Conservation (phyloP, 495 filamentous ascomycete genomes). For the Lepidopterella palustris region DNA sequence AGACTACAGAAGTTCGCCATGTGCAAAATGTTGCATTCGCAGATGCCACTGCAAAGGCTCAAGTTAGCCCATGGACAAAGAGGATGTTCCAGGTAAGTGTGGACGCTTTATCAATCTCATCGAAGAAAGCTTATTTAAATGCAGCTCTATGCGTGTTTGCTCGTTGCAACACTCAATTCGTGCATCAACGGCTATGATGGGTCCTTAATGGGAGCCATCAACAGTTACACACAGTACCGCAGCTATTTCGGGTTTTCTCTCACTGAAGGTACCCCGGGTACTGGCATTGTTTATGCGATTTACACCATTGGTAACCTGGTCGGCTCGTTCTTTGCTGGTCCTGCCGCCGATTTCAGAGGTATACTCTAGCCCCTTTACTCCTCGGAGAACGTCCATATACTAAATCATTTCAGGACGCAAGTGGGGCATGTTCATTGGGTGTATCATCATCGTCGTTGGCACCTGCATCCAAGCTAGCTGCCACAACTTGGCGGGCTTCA, state of each 20-base stretch:
- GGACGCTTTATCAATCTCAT: not conserved
- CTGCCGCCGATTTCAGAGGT: slow-evolving; percentile 28
- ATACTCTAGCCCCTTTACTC: slow-evolving; percentile 28
- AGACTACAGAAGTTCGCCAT: slow-evolving; percentile 15
- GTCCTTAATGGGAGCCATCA: slow-evolving; percentile 40
- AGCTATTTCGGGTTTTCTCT: slow-evolving; percentile 37
- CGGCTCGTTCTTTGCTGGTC: slow-evolving; percentile 49
- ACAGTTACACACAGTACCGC: slow-evolving; percentile 43
- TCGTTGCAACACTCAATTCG: slow-evolving; percentile 43
- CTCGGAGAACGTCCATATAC: not conserved
- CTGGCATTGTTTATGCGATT: slow-evolving; percentile 53
- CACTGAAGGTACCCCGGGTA: slow-evolving; percentile 37
- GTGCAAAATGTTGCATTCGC: slow-evolving; percentile 32
- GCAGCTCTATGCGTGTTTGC: slow-evolving; percentile 41
- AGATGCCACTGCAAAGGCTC: slow-evolving; percentile 25
- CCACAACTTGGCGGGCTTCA: slow-evolving; percentile 49
- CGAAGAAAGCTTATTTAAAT: not conserved
- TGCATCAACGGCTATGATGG: slow-evolving; percentile 48
- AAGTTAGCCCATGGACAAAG: slow-evolving; percentile 22
- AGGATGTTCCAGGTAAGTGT: slow-evolving; percentile 27
- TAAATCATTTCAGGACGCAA: slow-evolving; percentile 42
- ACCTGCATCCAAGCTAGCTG: slow-evolving; percentile 50
- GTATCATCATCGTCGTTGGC: slow-evolving; percentile 54
- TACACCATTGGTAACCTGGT: slow-evolving; percentile 54
- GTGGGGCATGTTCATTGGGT: slow-evolving; percentile 58